Evolutionary conservation across 2,329 filamentous ascomycete genomes (phyloP).

Genomic region (Stenocarpella maydis): DNA sequence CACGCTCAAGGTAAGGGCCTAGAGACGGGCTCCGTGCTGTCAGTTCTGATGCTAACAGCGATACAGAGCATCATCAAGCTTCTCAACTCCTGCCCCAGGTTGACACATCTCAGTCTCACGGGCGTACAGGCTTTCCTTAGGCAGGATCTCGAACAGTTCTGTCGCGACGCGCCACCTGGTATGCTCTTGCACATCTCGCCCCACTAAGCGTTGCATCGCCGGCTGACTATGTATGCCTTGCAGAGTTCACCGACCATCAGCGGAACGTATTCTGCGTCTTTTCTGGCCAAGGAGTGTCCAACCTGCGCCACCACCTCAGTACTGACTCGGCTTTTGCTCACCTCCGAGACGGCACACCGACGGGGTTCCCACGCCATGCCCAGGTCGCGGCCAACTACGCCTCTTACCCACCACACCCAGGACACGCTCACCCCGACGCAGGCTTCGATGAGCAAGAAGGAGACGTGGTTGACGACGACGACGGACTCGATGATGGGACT

Average conservation of each 20-base stretch:
- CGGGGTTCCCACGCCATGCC: conserved; percentile 27
- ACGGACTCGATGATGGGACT: conserved; percentile 41
- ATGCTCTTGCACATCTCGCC: conserved; percentile 41
- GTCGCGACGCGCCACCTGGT: conserved; percentile 83
- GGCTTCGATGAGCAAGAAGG: conserved; percentile 49
- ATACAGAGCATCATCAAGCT: conserved; percentile 85
- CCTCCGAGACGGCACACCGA: conserved; percentile 46
- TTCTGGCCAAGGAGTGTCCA: conserved; percentile 82
- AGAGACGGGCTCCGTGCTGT: neutral
- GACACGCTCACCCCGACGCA: conserved; percentile 41
- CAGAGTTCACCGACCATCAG: conserved; percentile 95
- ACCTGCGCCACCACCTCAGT: conserved; percentile 82
- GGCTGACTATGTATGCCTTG: conserved; percentile 8
- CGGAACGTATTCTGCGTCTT: conserved; percentile 97
- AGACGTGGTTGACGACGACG: conserved; percentile 46
- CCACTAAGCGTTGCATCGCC: neutral
- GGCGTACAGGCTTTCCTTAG: conserved; percentile 91
- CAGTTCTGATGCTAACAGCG: conserved; percentile 42
- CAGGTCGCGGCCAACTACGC: conserved; percentile 34
- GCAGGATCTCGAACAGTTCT: conserved; percentile 84
- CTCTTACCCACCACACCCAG: conserved; percentile 32
- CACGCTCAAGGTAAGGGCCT: conserved; percentile 74
- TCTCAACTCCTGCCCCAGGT: conserved; percentile 87
- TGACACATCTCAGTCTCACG: conserved; percentile 94
- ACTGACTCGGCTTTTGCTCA: conserved; percentile 56